These are phyloP conservation scores for Blastobotrys elegans DNA, from an alignment of 1,139 yeast genomes.

Conservation along the genomic window DNA sequence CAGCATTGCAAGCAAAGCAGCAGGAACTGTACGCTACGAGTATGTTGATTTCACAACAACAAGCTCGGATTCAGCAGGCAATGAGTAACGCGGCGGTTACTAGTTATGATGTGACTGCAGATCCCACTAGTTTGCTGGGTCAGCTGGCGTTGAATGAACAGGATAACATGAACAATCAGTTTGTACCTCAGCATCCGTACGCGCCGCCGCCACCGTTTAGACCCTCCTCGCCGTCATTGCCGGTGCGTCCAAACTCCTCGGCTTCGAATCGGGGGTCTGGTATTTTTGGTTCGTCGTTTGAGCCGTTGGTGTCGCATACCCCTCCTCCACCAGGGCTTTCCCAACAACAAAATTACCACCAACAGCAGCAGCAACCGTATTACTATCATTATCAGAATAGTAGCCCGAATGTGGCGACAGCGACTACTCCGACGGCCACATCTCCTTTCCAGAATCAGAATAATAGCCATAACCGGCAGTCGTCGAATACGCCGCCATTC, in stretches of 20 bases:
- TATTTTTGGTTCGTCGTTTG: slow-evolving; percentile 10
- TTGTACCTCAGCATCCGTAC: background rate
- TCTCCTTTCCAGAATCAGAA: background rate
- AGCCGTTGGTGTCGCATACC: slow-evolving; percentile 7
- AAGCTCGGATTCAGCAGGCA: slow-evolving; percentile 32
- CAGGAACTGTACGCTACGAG: slow-evolving; percentile 36
- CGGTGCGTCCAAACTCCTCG: slow-evolving; percentile 27
- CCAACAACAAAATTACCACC: background rate
- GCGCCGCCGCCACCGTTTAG: slow-evolving; percentile 9
- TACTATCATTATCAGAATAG: background rate
- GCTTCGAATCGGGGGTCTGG: slow-evolving; percentile 20
- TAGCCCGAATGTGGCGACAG: background rate
- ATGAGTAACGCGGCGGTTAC: slow-evolving; percentile 27
- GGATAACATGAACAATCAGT: background rate
- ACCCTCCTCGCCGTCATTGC: slow-evolving; percentile 26
- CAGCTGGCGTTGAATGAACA: background rate
- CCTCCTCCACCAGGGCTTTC: slow-evolving; percentile 12
- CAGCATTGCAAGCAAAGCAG: slow-evolving; percentile 34
- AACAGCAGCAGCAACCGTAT: background rate
- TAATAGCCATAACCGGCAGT: background rate
- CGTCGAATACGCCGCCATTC: slow-evolving; percentile 13
- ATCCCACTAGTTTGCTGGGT: slow-evolving; percentile 1
- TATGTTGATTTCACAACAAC: slow-evolving; percentile 33
- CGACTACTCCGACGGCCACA: background rate
- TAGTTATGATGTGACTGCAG: slow-evolving; percentile 1